A percentile compares a stretch with the other conserved stretches of the same genome.
These are phyloP conservation scores for Chernovozyma sophiae-reginae DNA, from an alignment of 1,139 yeast genomes.

Conservation along the genomic window DNA sequence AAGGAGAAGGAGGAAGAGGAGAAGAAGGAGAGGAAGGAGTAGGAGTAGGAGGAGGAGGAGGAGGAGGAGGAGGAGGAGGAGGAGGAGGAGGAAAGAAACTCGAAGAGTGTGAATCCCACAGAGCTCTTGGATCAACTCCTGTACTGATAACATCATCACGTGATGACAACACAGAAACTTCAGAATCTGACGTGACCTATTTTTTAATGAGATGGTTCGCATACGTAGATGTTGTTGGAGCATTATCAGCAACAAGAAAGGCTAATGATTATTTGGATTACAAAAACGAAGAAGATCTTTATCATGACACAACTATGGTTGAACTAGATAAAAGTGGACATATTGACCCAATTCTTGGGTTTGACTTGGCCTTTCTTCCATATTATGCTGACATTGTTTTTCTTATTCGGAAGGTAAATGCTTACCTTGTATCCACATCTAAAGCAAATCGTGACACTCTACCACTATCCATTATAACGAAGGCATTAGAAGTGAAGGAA, in stretches of 20 bases:
- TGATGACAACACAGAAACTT: conserved; percentile 4
- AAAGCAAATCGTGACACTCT: conserved; percentile 13
- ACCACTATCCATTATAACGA: conserved; percentile 33
- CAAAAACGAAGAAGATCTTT: conserved; percentile 8
- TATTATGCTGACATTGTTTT: conserved; percentile 43
- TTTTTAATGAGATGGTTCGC: conserved; percentile 72
- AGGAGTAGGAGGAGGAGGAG: not conserved
- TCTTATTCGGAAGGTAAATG: conserved; percentile 39
- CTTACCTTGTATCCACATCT: conserved; percentile 12
- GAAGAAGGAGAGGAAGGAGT: not conserved
- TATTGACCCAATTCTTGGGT: conserved; percentile 58
- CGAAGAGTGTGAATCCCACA: not conserved
- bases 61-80: not conserved
- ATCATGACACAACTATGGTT: conserved; percentile 12
- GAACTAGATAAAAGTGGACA: conserved; percentile 24
- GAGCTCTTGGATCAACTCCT: not conserved
- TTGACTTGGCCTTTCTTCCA: conserved; percentile 51
- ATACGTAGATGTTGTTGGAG: conserved; percentile 66
- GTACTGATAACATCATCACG: not conserved
- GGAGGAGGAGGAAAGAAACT: not conserved
- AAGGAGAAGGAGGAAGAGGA: not conserved
- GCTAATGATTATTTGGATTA: conserved; percentile 23
- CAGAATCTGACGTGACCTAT: conserved; percentile 45
- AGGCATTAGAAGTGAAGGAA: conserved; percentile 47
- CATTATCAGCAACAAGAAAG: conserved; percentile 40